Evolutionary conservation across 345 rosid genomes (phyloP).

Genomic region (Mangifera indica): DNA sequence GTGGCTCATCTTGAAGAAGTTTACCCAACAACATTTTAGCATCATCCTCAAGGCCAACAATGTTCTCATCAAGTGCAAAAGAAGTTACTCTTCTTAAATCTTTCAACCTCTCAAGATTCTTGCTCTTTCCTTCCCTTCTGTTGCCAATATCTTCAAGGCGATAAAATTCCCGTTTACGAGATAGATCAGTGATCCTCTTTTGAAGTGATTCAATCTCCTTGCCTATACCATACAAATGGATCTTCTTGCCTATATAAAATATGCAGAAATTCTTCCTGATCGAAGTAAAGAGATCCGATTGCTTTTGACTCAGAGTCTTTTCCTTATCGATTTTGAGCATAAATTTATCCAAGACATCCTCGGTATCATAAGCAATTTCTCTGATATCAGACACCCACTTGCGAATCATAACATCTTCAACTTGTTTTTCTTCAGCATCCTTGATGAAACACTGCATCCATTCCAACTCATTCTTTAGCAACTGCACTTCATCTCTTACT

Average conservation of each 20-base stretch:
- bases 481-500: neutral
- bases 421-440: constrained; percentile 1
- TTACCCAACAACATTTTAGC: constrained; percentile 1
- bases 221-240: neutral
- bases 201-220: neutral
- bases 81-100: neutral
- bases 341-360: constrained; percentile 4
- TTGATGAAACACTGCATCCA: constrained; percentile 9
- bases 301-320: neutral
- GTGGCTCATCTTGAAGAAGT: neutral
- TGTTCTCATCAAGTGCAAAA: constrained; percentile 2
- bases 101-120: neutral
- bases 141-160: too few species aligned
- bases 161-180: neutral
- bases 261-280: neutral
- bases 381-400: constrained; percentile 1
- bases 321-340: neutral
- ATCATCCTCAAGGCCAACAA: constrained; percentile 20
- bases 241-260: too few species aligned
- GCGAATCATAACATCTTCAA: neutral
- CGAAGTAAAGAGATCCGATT: neutral
- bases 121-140: neutral
- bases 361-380: constrained; percentile 3
- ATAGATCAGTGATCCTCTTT: neutral
- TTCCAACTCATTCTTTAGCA: neutral